phyloP scores from a whole-genome alignment of 2,329 filamentous ascomycete genomes.

The Cladosporium sp. region DNA sequence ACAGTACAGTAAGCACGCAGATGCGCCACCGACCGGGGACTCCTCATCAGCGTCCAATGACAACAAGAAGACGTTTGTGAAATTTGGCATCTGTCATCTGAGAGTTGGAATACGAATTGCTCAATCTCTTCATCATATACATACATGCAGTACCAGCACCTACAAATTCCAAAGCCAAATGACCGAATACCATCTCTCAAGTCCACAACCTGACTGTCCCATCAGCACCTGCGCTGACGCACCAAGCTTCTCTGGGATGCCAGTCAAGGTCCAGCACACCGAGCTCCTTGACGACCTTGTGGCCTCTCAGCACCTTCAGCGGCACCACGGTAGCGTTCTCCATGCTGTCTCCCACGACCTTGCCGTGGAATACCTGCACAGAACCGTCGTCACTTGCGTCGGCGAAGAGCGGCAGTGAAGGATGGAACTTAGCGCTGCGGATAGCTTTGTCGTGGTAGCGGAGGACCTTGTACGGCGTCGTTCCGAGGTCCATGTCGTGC shows the following conservation, averaged over 20 bases:
- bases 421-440: slow-evolving; percentile 80
- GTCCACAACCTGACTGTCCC: slow-evolving; percentile 86
- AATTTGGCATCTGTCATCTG: no score
- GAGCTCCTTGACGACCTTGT: slow-evolving; percentile 76
- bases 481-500: slow-evolving; percentile 92
- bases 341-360: slow-evolving; percentile 89
- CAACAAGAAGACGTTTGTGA: no score
- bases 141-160: no score
- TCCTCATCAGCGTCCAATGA: no score
- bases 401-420: slow-evolving; percentile 73
- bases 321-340: slow-evolving; percentile 96
- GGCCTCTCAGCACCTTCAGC: slow-evolving; percentile 85
- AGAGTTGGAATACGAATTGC: no score
- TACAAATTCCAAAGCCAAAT: no score
- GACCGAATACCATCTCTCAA: slow-evolving; percentile 15
- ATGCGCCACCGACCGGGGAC: no score
- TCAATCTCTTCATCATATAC: no score
- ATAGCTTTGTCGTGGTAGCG: slow-evolving; percentile 92
- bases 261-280: slow-evolving; percentile 93
- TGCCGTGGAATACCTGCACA: slow-evolving; percentile 93
- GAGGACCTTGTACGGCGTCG: slow-evolving; percentile 90
- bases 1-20: no score
- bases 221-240: slow-evolving; percentile 88
- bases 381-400: slow-evolving; percentile 93
- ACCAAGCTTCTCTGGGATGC: slow-evolving; percentile 93